Evolutionary conservation across 2,329 filamentous ascomycete genomes (phyloP).

Genomic region (Dactylellina haptotyla): DNA sequence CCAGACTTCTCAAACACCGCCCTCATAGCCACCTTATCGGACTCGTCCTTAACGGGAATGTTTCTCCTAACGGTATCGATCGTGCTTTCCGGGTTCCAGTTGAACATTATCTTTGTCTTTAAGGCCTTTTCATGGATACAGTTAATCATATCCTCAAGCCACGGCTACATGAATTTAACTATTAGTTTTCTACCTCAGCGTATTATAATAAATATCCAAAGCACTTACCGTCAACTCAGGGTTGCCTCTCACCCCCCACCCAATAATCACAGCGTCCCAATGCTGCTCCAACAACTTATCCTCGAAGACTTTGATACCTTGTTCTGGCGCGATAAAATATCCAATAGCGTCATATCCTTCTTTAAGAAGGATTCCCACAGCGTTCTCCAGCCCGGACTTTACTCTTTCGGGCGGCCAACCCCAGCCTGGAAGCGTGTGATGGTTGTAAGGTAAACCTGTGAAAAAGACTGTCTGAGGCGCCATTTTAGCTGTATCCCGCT

Average conservation of each 20-base stretch:
- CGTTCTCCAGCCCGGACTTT: slow-evolving; percentile 36
- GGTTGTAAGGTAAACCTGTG: slow-evolving; percentile 41
- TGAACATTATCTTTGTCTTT: slow-evolving; percentile 50
- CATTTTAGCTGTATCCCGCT: slow-evolving; percentile 13
- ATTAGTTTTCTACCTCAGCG: too few relatives aligned
- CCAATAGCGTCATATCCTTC: slow-evolving; percentile 50
- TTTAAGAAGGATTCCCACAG: slow-evolving; percentile 24
- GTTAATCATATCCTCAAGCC: slow-evolving; percentile 52
- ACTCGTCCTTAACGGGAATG: slow-evolving; percentile 32
- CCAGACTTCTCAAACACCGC: slow-evolving; percentile 39
- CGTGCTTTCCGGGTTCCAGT: slow-evolving; percentile 51
- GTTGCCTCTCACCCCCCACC: slow-evolving; percentile 50
- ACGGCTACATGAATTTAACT: slow-evolving; percentile 10
- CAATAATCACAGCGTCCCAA: slow-evolving; percentile 53
- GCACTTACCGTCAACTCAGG: slow-evolving; percentile 38
- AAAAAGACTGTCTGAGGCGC: slow-evolving; percentile 40
- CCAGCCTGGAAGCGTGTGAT: slow-evolving; percentile 49
- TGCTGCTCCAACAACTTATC: slow-evolving; percentile 45
- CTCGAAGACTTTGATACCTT: slow-evolving; percentile 41
- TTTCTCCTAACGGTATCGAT: slow-evolving; percentile 45
- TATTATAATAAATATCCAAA: background rate
- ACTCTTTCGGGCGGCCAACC: slow-evolving; percentile 51
- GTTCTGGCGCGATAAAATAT: slow-evolving; percentile 50
- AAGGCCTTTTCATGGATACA: slow-evolving; percentile 41
- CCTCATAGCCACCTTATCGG: slow-evolving; percentile 35